Conservation (phyloP, 116 monocot species). For the Thalassia testudinum region DNA sequence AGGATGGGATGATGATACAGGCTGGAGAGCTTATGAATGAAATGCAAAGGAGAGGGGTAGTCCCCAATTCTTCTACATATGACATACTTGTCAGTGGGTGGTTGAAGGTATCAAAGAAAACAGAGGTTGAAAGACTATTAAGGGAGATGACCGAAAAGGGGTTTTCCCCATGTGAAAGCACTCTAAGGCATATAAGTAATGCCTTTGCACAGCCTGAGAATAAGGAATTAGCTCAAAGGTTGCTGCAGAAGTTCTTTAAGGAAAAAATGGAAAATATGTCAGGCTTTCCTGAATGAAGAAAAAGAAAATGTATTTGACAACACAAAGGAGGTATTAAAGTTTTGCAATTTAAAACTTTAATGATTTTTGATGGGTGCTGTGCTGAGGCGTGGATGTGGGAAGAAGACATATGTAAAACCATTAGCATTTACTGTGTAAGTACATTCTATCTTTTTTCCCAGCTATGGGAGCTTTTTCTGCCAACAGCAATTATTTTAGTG, state of each 20-base stretch:
- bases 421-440: too few relatives aligned
- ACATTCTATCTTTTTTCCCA: too few relatives aligned
- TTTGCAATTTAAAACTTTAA: too few relatives aligned
- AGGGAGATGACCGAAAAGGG: constrained; percentile 65
- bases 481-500: too few relatives aligned
- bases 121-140: constrained; percentile 47
- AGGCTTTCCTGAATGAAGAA: too few relatives aligned
- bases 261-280: neutral
- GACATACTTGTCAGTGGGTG: constrained; percentile 81
- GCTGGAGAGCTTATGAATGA: constrained; percentile 67
- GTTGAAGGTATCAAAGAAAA: constrained; percentile 44
- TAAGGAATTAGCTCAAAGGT: constrained; percentile 14
- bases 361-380: too few relatives aligned
- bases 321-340: too few relatives aligned
- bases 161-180: constrained; percentile 41
- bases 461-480: too few relatives aligned
- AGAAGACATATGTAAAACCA: too few relatives aligned
- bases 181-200: constrained; percentile 32
- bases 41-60: constrained; percentile 57
- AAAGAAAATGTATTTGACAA: too few relatives aligned
- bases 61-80: constrained; percentile 72
- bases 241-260: constrained; percentile 27
- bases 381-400: too few relatives aligned
- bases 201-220: constrained; percentile 53
- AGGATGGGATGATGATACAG: constrained; percentile 77